Evolutionary conservation across 108 stramenopile genomes (phyloP), one percentile per base, ranked within the genome.

Genomic region (Schizochytrium sp.): DNA sequence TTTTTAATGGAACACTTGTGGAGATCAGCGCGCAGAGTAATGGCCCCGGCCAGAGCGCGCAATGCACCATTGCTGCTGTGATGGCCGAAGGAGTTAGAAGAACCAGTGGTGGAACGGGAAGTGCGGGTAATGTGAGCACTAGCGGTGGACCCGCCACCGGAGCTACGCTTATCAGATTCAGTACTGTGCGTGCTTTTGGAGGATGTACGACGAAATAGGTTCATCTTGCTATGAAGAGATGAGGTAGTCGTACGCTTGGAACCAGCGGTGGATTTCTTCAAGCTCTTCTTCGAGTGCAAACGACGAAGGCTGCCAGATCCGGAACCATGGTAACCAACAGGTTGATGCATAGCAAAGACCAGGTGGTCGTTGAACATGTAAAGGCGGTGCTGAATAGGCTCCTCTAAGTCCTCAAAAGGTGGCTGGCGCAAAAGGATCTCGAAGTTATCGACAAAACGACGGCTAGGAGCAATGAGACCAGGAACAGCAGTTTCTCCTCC

Each of bases 281-380:
- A 38, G 2, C 42, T 44, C 64, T 38, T 12, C 2, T 69, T 69
- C 2, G 42, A 44, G 2, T 69, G 40, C 19, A 28, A 44, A 15
- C 64, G 64, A 15, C 64, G 64, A 42, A 83, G 53, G 28, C 76
- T 83, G 76, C 76, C 76, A 53, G 49, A 55, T 47, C 76, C 50
- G n/a, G 76, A n/a, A 60, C 28, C 15, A 7, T 38, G 64, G 15
- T 69, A 69, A 2, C 64, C 64, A 15, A 69, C 64, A 44, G 64
- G 64, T 8, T 69, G 12, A 44, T 69, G 64, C 64, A 83, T 53
- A 42, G 76, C 76, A 83, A 83, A 83, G 17, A 83, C 76, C 28
- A 83, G 53, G 3, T 83, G 76, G 76, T 83, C 76, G 76, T 83
- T 83, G 76, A 83, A 83, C 50, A 83, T 53, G 1, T 38, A 83